phyloP scores from a whole-genome alignment of 306 rosid species.

The Crataegus laevigata region DNA sequence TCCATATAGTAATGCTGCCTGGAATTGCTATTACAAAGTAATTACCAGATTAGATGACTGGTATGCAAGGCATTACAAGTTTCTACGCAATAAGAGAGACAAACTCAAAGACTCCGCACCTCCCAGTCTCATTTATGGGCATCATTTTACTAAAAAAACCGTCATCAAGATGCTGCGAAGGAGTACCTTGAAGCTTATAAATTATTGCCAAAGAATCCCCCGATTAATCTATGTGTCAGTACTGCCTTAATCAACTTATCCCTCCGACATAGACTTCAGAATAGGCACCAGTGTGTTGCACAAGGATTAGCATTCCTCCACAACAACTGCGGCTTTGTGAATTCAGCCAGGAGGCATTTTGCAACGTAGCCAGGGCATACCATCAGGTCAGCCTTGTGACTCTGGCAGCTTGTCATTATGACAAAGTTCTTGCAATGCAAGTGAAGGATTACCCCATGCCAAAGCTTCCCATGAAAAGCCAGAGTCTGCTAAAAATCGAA shows the following conservation, averaged over 20 bases:
- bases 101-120: conserved; percentile 69
- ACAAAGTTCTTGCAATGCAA: conserved; percentile 52
- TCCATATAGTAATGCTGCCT: conserved; percentile 73
- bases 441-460: conserved; percentile 67
- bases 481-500: conserved; percentile 25
- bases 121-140: conserved; percentile 66
- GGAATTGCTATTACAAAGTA: conserved; percentile 97
- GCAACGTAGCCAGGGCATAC: conserved; percentile 73
- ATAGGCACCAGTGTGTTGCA: conserved; percentile 74
- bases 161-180: conserved; percentile 87
- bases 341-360: conserved; percentile 81
- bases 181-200: conserved; percentile 89
- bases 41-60: conserved; percentile 73
- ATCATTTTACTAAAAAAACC: conserved; percentile 58
- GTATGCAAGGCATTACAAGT: conserved; percentile 63
- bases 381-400: conserved; percentile 82
- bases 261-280: conserved; percentile 81
- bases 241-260: conserved; percentile 79
- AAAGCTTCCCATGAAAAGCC: conserved; percentile 56
- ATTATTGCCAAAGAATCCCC: conserved; percentile 61
- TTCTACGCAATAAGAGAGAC: conserved; percentile 52
- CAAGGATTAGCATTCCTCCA: conserved; percentile 89
- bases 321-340: conserved; percentile 59
- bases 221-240: conserved; percentile 85
- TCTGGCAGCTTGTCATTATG: conserved; percentile 58